A percentile compares a stretch with the other conserved stretches of the same genome.
Evolutionary conservation across 495 filamentous ascomycete genomes (phyloP).

Genomic region (Neurospora discreta): DNA sequence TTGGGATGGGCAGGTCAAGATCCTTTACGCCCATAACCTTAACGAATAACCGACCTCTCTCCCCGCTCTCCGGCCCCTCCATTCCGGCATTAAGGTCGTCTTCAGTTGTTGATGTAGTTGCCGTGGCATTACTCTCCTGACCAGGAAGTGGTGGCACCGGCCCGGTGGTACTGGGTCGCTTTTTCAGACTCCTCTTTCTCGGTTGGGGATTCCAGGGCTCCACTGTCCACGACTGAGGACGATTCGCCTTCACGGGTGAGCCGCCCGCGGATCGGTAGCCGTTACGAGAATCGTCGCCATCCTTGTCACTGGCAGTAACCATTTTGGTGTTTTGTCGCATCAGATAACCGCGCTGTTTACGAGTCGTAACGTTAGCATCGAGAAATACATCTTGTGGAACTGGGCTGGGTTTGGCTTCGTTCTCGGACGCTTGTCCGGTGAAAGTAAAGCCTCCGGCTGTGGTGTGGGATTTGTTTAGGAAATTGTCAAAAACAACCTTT

Average conservation of each 20-base stretch:
- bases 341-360: conserved; percentile 85
- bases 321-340: conserved; percentile 99
- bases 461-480: conserved; percentile 12
- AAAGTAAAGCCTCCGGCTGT: background rate
- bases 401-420: background rate
- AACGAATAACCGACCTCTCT: conserved; percentile 88
- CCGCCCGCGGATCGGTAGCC: conserved; percentile 55
- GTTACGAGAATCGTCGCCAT: conserved; percentile 36
- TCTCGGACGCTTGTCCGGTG: background rate
- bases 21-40: conserved; percentile 97
- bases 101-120: conserved; percentile 49
- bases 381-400: background rate
- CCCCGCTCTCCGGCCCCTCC: conserved; percentile 62
- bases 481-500: conserved; percentile 71
- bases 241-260: conserved; percentile 57
- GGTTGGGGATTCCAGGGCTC: conserved; percentile 88
- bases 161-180: conserved; percentile 35
- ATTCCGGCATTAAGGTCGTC: conserved; percentile 41
- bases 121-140: conserved; percentile 64
- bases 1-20: conserved; percentile 79
- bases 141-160: conserved; percentile 77
- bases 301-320: conserved; percentile 72
- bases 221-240: conserved; percentile 83
- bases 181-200: conserved; percentile 56
- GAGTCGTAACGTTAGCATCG: conserved; percentile 46